phyloP scores from a whole-genome alignment of 139 green algal species.

The Micractinium conductrix region DNA sequence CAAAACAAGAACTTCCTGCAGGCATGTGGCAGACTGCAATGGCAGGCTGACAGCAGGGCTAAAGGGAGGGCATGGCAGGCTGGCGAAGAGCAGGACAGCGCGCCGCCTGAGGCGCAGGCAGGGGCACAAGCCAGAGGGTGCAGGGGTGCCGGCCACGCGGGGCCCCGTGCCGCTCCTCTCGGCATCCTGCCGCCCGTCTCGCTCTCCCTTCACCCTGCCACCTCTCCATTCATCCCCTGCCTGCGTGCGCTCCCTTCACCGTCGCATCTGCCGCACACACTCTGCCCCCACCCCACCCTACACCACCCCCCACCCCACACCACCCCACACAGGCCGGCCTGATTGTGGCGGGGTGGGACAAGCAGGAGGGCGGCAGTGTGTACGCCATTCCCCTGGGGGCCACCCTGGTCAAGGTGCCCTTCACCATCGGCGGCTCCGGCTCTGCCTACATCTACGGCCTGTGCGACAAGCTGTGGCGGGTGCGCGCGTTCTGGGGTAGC shows the following conservation, averaged over 20 bases:
- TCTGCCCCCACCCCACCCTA: neutral
- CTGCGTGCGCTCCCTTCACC: neutral
- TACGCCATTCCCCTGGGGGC: conserved; percentile 88
- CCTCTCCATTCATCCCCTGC: neutral
- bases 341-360: conserved; percentile 85
- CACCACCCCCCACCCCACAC: neutral
- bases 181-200: no score
- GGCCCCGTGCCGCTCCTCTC: no score
- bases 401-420: conserved; percentile 79
- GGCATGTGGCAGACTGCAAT: no score
- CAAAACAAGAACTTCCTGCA: conserved; percentile 80
- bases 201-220: no score
- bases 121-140: no score
- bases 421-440: conserved; percentile 84
- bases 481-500: neutral
- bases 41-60: no score
- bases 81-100: no score
- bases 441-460: conserved; percentile 91
- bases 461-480: conserved; percentile 79
- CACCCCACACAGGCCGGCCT: conserved; percentile 61
- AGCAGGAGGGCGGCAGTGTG: conserved; percentile 69
- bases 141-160: no score
- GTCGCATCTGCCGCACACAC: no score
- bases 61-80: no score
- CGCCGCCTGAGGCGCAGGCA: no score